Base-by-base conservation (phyloP, 768 basidiomycete genomes). In the Arthromyces matolae region DNA sequence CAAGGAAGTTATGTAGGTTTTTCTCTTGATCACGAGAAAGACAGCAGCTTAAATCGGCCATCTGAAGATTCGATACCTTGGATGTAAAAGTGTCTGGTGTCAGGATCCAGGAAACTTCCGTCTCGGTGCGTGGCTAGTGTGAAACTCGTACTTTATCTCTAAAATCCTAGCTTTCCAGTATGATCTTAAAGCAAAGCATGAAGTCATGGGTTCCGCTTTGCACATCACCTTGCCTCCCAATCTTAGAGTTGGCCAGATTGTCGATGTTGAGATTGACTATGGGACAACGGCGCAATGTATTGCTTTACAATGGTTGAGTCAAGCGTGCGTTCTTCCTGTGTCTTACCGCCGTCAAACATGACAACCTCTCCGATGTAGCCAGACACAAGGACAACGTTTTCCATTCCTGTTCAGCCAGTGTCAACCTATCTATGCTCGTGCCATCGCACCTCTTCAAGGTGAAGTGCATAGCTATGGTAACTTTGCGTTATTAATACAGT, bases 331-430 rank as follows among this genome's bases (percentile, higher is more conserved):
- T 6, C 31, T 43, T 39, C 1, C 18, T 10, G 18, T 33, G 32
- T 31, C 32, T 33, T n/a, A n/a, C n/a, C n/a, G n/a, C n/a, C n/a
- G n/a, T n/a, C n/a, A n/a, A n/a, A n/a, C n/a, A n/a, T n/a, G n/a
- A 33, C 32, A 33, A 4, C 32, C 2, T 25, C 32, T 19, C n/a
- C 10, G 12, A 33, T 29, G 44, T 43, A 89, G 89, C 49, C 84
- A 92, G 67, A 96, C 93, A 0, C 88, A 89, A 50, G 91, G 91
- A 7, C 91, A 91, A 55, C 69, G 71, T 16, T 86, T 88, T 61
- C 85, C 90, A 0, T 96, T 87, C 67, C 65, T 97, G 13, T 97
- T 93, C 71, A 92, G 89, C 50, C 94, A 96, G 59, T 90, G 87
- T 59, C 93, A 96, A 55, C 90, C 94, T 3, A 95, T 93, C 55